phyloP scores from a whole-genome alignment of 2,329 filamentous ascomycete genomes.

The Emydomyces testavorans region DNA sequence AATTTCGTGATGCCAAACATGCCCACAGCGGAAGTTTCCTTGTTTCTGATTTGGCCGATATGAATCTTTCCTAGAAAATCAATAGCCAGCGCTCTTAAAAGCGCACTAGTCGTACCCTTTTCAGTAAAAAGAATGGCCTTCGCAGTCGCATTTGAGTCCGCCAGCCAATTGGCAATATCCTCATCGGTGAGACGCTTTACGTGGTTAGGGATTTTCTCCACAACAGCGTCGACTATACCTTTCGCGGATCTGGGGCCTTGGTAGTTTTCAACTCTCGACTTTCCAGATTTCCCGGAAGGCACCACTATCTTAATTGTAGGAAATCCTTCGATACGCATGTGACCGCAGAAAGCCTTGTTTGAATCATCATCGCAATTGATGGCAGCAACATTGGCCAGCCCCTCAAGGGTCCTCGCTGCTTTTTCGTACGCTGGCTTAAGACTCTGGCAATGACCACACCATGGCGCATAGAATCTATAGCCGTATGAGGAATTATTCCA shows the following conservation, averaged over 20 bases:
- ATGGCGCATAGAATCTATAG: constrained; percentile 82
- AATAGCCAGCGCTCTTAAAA: constrained; percentile 74
- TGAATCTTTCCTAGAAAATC: constrained; percentile 74
- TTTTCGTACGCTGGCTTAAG: constrained; percentile 95
- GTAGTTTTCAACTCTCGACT: constrained; percentile 81
- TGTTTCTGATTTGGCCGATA: constrained; percentile 72
- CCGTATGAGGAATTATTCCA: background rate
- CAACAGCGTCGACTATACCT: constrained; percentile 73
- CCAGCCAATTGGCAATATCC: constrained; percentile 63
- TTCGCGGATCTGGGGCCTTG: constrained; percentile 72
- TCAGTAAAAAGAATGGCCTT: constrained; percentile 90
- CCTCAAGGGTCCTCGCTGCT: constrained; percentile 76
- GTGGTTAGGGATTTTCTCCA: constrained; percentile 81
- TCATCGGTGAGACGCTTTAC: constrained; percentile 73
- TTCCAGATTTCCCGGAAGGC: constrained; percentile 68
- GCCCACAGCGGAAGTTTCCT: constrained; percentile 59
- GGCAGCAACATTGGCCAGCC: constrained; percentile 86
- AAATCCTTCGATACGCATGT: constrained; percentile 84
- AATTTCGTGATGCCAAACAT: constrained; percentile 67
- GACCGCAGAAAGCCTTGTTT: constrained; percentile 78
- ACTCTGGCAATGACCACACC: constrained; percentile 95
- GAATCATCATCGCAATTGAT: constrained; percentile 87
- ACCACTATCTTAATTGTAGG: constrained; percentile 89
- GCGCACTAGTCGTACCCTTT: constrained; percentile 74
- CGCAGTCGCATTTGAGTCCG: constrained; percentile 53